Percentiles rank a stretch among this genome's conserved stretches.
phyloP scores from a whole-genome alignment of 2,329 filamentous ascomycete species.

The Aschersonia sp. region DNA sequence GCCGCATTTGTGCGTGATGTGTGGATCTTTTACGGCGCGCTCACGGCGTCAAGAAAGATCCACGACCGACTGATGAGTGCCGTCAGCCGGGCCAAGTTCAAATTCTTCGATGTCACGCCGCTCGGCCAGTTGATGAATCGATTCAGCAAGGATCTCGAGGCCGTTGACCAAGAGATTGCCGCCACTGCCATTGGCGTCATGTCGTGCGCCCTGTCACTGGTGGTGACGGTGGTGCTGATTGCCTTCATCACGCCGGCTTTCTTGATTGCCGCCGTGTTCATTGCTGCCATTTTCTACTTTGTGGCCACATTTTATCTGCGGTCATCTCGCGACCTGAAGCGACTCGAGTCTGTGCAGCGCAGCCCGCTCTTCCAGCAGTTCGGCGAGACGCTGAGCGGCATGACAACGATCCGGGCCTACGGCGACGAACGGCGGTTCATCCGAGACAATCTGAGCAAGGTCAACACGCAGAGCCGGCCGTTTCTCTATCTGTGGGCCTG shows the following conservation, averaged over 20 bases:
- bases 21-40: constrained; percentile 83
- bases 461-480: constrained; percentile 83
- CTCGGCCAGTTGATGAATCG: constrained; percentile 95
- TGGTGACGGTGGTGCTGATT: constrained; percentile 81
- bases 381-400: constrained; percentile 84
- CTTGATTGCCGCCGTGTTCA: constrained; percentile 73
- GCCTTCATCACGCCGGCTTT: constrained; percentile 82
- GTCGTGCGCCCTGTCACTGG: constrained; percentile 48
- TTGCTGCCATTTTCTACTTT: constrained; percentile 66
- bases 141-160: constrained; percentile 94
- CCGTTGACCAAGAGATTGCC: constrained; percentile 89
- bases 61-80: constrained; percentile 65
- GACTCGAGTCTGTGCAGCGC: constrained; percentile 83
- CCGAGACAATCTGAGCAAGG: constrained; percentile 71
- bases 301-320: constrained; percentile 81
- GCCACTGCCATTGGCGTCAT: constrained; percentile 71
- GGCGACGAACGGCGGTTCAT: constrained; percentile 89
- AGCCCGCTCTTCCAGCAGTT: constrained; percentile 97
- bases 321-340: constrained; percentile 88
- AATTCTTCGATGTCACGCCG: constrained; percentile 94
- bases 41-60: constrained; percentile 74
- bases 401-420: constrained; percentile 94
- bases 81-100: constrained; percentile 82
- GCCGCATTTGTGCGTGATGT: constrained; percentile 72
- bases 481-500: constrained; percentile 95